Evolutionary conservation across 805 yeast species (phyloP), one percentile per base, ranked within the genome.

Genomic region (Metschnikowia vanudenii): DNA sequence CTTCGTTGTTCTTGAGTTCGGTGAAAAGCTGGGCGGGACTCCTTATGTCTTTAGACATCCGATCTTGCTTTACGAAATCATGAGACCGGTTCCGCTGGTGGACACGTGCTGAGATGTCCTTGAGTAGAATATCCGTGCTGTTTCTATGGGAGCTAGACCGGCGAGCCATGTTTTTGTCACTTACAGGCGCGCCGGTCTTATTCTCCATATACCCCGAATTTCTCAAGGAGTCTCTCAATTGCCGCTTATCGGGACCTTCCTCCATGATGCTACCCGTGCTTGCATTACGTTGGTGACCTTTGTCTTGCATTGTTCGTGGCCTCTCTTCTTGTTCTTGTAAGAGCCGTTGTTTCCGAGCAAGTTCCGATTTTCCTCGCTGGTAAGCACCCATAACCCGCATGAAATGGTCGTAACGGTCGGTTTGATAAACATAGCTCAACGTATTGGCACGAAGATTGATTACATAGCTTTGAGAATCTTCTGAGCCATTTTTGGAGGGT

Each of bases 351-450:
- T 61, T 59, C 41, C 64, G 69, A 17, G 58, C 42, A 16, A 69
- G 54, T 52, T 82, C 88, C 52, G 78, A 78, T 49, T 78, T 78
- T 0, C 88, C 90, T 55, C 78, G 76, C 53, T 82, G 75, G 46
- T 77, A 79, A 0, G 82, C 79, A 14, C 75, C 74, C 30, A 77
- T 64, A 3, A 86, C 73, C 51, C 76, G 79, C 10, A 70, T 61
- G 58, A 71, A 80, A 57, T 82, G 86, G 54, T 78, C 83, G 48
- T 69, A 60, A 42, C 82, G 65, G 54, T 82, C 86, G 0, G 87
- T 82, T 54, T 79, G 84, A 56, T 77, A 82, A 7, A 82, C 73
- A 55, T 76, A 82, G 31, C 79, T 71, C 40, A 75, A 56, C 3
- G 78, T 65, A 49, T 78, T 79, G 33, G 69, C 68, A 26, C 71